Base-by-base conservation (phyloP, 257 asterid species). In the Eustoma russellianum region DNA sequence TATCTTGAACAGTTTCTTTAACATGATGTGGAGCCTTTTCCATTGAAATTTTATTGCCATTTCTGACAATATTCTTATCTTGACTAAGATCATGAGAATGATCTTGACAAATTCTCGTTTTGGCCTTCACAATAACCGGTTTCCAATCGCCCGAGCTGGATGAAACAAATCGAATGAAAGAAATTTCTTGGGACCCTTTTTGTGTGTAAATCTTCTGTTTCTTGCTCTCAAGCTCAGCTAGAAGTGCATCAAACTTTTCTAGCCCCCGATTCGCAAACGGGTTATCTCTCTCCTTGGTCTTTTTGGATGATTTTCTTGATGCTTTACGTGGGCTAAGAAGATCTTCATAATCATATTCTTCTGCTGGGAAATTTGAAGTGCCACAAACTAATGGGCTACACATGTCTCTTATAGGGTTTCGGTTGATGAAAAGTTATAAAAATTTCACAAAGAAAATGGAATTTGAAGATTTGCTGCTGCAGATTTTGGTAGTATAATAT, bases 311-410 rank as follows among this genome's bases (percentile, higher is more conserved):
- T 55, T 75, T 69, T 66, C 66, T 79, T 0, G 87, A 85, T 3
- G 85, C 66, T 12, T 68, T 63, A 57, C 78, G 73, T 4, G 93
- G 91, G 55, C 80, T 81, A 2, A 16, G 33, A 10, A 70, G 44
- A 2, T 57, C 33, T 11, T 73, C 68, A 14, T 43, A 49, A 46
- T 67, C 80, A 33, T 64, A 38, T 38, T 38, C 77, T 46, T 70
- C 78, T 33, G 66, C 66, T 16, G 62, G 74, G 65, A 63, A 66
- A 45, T 70, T 55, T 33, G 77, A 85, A 38, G 68, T 78, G 12
- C 94, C 85, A 52, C 95, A 86, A 45, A 79, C 66, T 72, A 80
- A 80, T 66, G 76, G 71, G 45, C 61, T 70, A 14, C 57, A 53
- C 30, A 35, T 13, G 6, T 52, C 7, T 5, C n/a, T 5, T 19